Base-by-base conservation (phyloP, 2,329 filamentous ascomycete genomes). In the Chrysoporthe cubensis region DNA sequence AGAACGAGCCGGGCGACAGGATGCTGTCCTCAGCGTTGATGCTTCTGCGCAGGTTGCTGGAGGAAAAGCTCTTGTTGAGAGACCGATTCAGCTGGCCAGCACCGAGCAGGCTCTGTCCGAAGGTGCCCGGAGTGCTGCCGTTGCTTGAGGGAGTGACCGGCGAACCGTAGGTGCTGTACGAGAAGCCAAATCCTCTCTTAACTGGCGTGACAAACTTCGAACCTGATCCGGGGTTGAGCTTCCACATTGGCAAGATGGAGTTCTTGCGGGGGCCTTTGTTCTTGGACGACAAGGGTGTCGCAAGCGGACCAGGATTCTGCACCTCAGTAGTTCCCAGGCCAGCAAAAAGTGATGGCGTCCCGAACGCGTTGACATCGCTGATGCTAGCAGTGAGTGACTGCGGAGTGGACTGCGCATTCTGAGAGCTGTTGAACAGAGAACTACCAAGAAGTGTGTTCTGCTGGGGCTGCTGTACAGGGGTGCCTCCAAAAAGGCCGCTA, bases 101-200 rank as follows among this genome's bases (percentile, higher is more conserved):
- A 21, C 86, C 74, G 4, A 91, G 78, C 46, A 94, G 78, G 75
- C 89, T 94, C 75, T 88, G 88, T 34, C 88, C 87, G 63, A 91
- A 80, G 21, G 84, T 85, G 48, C 87, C 89, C 5, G 92, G 91
- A 7, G 91, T 91, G 77, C 90, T 93, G 56, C 87, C 83, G 48
- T 83, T 85, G 75, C 90, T 89, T 4, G 91, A 87, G 32, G 87
- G 87, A 72, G 88, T 92, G 67, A 84, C 88, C 6, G 95, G 94
- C 1, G 91, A 94, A 57, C 93, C 93, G 74, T 97, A 97, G 2
- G 90, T 94, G 71, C 94, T 97, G 80, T 97, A 97, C 1, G 91
- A 94, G 77, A 97, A 97, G 2, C 95, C 95, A 76, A 93, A 97
- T 5, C 93, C 93, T 66, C 91, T 88, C 80, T 93, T 95, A 73